These are phyloP conservation scores for Simplicillium sp. DNA, from an alignment of 2,329 filamentous ascomycete species.

Conservation along the genomic window DNA sequence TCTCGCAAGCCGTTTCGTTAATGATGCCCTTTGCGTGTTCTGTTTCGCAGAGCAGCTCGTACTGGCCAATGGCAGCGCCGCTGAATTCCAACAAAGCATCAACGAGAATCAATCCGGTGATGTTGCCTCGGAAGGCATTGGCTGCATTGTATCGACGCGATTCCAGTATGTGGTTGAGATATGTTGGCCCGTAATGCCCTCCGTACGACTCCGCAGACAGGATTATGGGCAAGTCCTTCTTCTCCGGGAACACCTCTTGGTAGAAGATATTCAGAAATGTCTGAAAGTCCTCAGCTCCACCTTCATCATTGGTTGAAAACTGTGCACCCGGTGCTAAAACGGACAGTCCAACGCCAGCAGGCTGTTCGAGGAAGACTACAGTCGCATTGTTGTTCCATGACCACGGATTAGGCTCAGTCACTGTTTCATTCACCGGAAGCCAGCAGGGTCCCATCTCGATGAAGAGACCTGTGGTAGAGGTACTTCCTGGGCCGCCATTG, in stretches of 20 bases:
- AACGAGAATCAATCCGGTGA: not conserved
- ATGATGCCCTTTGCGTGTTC: not conserved
- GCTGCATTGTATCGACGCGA: not conserved
- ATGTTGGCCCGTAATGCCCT: not conserved
- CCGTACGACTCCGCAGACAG: not conserved
- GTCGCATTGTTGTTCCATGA: constrained; percentile 11
- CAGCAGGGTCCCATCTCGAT: constrained; percentile 10
- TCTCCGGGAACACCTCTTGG: not conserved
- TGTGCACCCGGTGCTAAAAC: constrained; percentile 15
- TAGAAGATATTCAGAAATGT: not conserved
- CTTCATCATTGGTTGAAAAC: not conserved
- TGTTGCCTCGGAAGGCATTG: not conserved
- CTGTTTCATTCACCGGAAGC: constrained; percentile 7
- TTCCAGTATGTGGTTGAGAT: not conserved
- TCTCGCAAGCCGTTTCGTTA: not conserved
- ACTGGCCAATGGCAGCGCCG: not conserved
- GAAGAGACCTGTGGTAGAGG: constrained; percentile 2
- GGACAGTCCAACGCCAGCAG: constrained; percentile 50
- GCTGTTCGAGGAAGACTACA: constrained; percentile 35
- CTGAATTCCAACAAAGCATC: not conserved
- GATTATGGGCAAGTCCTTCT: not conserved
- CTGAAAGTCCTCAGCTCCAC: not conserved
- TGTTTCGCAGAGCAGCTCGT: not conserved
- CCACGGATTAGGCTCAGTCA: constrained; percentile 9
- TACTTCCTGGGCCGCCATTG: not conserved